phyloP scores from a whole-genome alignment of 371 early-diverging fungal species.

The Syncephalastrum racemosum region DNA sequence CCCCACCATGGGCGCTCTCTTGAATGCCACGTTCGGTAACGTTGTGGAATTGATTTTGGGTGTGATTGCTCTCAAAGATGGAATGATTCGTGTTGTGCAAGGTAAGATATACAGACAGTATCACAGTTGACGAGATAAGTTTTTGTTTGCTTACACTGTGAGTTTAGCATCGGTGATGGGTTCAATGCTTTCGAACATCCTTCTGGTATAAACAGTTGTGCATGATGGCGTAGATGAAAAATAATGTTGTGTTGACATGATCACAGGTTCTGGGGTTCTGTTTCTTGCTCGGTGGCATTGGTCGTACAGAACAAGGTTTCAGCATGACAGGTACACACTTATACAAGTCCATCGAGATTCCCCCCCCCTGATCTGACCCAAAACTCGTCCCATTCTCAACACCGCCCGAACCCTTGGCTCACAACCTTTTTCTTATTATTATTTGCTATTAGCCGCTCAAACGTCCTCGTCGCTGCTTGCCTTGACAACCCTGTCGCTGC shows the following conservation, averaged over 20 bases:
- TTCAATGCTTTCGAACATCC: conserved; percentile 79
- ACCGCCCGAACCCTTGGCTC: not conserved
- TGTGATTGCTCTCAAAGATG: conserved; percentile 81
- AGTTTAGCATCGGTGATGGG: conserved; percentile 71
- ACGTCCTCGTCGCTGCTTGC: conserved; percentile 78
- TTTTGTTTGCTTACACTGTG: not conserved
- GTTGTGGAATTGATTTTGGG: conserved; percentile 86
- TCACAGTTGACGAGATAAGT: conserved; percentile 2
- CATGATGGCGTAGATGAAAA: conserved; percentile 61
- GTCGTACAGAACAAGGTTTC: conserved; percentile 38
- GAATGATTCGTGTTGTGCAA: conserved; percentile 82
- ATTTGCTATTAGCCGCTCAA: conserved; percentile 56
- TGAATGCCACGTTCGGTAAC: conserved; percentile 61
- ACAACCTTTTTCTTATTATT: conserved; percentile 2
- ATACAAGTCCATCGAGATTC: not conserved
- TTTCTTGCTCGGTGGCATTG: conserved; percentile 55
- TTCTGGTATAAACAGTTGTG: conserved; percentile 44
- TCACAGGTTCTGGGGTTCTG: conserved; percentile 8
- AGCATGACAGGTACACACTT: conserved; percentile 38
- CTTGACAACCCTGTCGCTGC: conserved; percentile 70
- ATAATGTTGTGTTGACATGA: conserved; percentile 69
- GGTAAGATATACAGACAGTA: conserved; percentile 19
- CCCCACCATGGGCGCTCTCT: conserved; percentile 26
- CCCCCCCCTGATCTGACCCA: conserved; percentile 2
- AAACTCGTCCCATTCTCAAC: not conserved